phyloP scores from a whole-genome alignment of 2,329 filamentous ascomycete genomes.

The Pseudocercospora crystallina region DNA sequence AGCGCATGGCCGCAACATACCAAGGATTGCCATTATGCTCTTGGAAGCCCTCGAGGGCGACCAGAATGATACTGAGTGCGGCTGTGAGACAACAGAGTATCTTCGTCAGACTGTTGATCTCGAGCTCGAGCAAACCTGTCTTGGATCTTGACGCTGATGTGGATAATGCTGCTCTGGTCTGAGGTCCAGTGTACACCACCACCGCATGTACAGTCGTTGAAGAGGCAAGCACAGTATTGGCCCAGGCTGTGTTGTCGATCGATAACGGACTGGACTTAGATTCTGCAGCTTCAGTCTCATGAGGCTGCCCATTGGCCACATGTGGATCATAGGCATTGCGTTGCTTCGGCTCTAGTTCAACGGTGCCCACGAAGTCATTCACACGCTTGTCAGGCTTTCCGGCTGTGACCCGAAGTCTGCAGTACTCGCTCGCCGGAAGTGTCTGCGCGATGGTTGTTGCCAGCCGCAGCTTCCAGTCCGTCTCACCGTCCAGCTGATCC shows the following conservation, averaged over 20 bases:
- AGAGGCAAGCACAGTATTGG: conserved; percentile 94
- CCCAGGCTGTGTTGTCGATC: conserved; percentile 98
- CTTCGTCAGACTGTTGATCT: conserved; percentile 96
- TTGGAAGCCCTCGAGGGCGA: conserved; percentile 80
- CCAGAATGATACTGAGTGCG: conserved; percentile 79
- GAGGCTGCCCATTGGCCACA: conserved; percentile 8
- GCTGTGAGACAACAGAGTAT: conserved; percentile 90
- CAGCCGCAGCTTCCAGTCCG: conserved; percentile 94
- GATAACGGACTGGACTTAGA: conserved; percentile 66
- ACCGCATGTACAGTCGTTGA: conserved; percentile 85
- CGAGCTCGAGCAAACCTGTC: conserved; percentile 86
- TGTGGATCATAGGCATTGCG: conserved; percentile 49
- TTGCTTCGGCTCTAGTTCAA: conserved; percentile 67
- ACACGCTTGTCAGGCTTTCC: conserved; percentile 91
- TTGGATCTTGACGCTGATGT: conserved; percentile 91
- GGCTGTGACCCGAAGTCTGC: conserved; percentile 67
- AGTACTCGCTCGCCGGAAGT: conserved; percentile 70
- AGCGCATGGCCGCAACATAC: conserved; percentile 98
- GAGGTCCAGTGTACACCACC: conserved; percentile 89
- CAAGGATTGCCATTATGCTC: conserved; percentile 62
- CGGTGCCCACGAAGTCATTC: conserved; percentile 89
- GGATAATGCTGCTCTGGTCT: conserved; percentile 90
- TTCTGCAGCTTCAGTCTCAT: conserved; percentile 2
- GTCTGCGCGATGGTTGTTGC: conserved; percentile 82
- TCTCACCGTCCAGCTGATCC: conserved; percentile 95